Conservation (phyloP, 2,329 filamentous ascomycete species). For the Scedosporium apiospermum region DNA sequence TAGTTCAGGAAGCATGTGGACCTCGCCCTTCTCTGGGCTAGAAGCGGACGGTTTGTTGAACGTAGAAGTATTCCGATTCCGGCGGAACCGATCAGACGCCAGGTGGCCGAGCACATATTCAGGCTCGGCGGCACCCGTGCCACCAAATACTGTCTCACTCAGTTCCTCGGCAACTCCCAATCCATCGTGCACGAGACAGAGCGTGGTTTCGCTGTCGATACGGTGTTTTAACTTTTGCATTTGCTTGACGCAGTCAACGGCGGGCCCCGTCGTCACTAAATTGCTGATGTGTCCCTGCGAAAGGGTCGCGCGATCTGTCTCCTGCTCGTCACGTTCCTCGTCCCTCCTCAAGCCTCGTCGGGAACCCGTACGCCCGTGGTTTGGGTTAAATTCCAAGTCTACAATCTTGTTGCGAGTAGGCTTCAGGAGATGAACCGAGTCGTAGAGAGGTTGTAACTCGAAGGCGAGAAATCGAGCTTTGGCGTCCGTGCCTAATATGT, state of each 20-base stretch:
- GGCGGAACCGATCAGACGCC: conserved; percentile 32
- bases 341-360: neutral
- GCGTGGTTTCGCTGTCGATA: conserved; percentile 57
- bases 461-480: neutral
- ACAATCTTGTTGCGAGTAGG: neutral
- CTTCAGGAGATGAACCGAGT: conserved; percentile 1
- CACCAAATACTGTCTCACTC: conserved; percentile 29
- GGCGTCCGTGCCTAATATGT: conserved; percentile 3
- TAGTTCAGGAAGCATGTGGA: neutral
- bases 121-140: conserved; percentile 38
- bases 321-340: neutral
- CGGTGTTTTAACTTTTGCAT: conserved; percentile 54
- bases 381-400: neutral
- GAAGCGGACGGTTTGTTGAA: neutral
- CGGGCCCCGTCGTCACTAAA: conserved; percentile 55
- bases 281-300: conserved; percentile 28
- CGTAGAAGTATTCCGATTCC: conserved; percentile 23
- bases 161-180: conserved; percentile 77
- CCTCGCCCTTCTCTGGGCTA: neutral
- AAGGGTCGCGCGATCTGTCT: neutral
- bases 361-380: neutral
- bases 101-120: conserved; percentile 65
- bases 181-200: conserved; percentile 72
- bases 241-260: conserved; percentile 45
- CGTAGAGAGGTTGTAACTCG: conserved; percentile 1